phyloP scores from a whole-genome alignment of 768 basidiomycete genomes.

The Leccinum uliginosum region DNA sequence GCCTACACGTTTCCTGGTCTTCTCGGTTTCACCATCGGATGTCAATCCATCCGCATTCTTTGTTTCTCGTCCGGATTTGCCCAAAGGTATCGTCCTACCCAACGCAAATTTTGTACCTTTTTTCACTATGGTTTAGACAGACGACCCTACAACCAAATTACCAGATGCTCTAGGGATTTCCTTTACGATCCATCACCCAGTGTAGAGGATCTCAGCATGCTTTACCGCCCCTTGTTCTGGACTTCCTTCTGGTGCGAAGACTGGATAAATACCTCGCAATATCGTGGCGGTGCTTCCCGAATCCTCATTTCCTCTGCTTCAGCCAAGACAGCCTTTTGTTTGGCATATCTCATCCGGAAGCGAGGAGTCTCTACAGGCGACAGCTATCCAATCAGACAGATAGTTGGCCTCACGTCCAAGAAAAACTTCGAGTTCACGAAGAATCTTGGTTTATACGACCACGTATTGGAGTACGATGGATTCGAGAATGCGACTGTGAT shows the following conservation, averaged over 20 bases:
- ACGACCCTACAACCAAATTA: conserved; percentile 64
- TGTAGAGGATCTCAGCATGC: conserved; percentile 63
- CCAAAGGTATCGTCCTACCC: conserved; percentile 38
- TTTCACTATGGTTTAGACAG: conserved; percentile 41
- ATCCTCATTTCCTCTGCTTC: conserved; percentile 68
- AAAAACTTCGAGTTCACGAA: conserved; percentile 53
- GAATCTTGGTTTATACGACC: conserved; percentile 51
- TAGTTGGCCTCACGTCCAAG: conserved; percentile 60
- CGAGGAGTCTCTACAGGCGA: conserved; percentile 26
- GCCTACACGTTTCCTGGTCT: conserved; percentile 51
- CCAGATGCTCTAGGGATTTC: conserved; percentile 53
- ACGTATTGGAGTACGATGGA: conserved; percentile 51
- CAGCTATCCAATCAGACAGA: conserved; percentile 21
- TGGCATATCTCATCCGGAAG: conserved; percentile 56
- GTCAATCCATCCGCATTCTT: conserved; percentile 52
- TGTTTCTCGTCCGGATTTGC: conserved; percentile 58
- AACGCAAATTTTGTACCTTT: not conserved
- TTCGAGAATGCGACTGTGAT: conserved; percentile 34
- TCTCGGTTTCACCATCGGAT: conserved; percentile 47
- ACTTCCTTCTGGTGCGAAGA: conserved; percentile 75
- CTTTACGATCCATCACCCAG: conserved; percentile 45
- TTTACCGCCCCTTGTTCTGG: conserved; percentile 72
- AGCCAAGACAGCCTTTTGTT: conserved; percentile 67
- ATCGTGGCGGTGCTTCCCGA: conserved; percentile 42
- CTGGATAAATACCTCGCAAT: conserved; percentile 51